Evolutionary conservation across 805 yeast genomes (phyloP), one percentile per base, ranked within the genome.

Genomic region (Metschnikowia shivogae): DNA sequence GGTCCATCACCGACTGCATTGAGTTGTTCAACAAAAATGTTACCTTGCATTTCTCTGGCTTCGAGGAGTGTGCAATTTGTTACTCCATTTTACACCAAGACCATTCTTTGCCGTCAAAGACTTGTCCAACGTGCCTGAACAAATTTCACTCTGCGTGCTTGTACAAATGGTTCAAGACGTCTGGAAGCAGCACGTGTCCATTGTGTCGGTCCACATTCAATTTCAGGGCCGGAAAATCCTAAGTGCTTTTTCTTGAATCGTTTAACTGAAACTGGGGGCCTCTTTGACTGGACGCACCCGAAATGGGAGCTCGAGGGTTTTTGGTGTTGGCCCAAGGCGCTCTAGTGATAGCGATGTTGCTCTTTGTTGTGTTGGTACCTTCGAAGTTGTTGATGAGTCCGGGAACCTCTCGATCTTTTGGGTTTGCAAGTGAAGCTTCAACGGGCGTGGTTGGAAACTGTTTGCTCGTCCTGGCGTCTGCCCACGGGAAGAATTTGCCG

Each of bases 31-130:
- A 78, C 57, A 81, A 80, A 54, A 88, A 92, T 57, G 89, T 89
- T 42, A 77, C 80, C 44, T 73, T 86, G 55, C 95, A 90, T 60
- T 90, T 95, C 63, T 86, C 90, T 7, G 97, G 97, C 0, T 89
- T 88, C 53, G 97, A 89, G 58, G 98, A 92, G 48, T 93, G 99
- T 75, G 96, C 98, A 3, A 89, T 93, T 54, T 93, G 99, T 63
- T 93, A 93, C 63, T 86, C 96, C 12, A 84, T 92, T 45, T 68
- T 93, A 52, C 96, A 90, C 60, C 89, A 86, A 50, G 97, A 89
- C 58, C 87, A 86, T 57, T 84, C 96, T 6, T 74, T 93, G 46
- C 99, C 99, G 6, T 81, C 89, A 40, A 90, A 89, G 65, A 76
- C 76, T 3, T 93, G 99, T 67, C 73, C 84, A 12, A 89, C 96